Evolutionary conservation across 1,284 basidiomycete genomes (phyloP).

Genomic region (Bondarzewia mesenterica): DNA sequence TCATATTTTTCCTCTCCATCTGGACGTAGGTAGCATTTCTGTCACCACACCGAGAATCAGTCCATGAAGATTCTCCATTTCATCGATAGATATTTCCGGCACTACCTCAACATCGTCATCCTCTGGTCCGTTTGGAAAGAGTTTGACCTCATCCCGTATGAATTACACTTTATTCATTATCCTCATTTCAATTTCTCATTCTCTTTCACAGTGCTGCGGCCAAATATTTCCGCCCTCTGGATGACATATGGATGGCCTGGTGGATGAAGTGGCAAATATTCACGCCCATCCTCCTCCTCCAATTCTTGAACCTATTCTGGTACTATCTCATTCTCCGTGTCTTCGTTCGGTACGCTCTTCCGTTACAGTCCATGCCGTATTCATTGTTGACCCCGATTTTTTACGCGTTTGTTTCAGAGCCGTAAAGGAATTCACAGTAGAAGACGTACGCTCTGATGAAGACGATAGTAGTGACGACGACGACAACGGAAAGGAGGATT

Average conservation of each 20-base stretch:
- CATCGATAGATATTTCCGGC: slow-evolving; percentile 80
- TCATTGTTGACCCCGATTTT: background rate
- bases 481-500: slow-evolving; percentile 5
- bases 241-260: slow-evolving; percentile 63
- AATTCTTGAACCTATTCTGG: slow-evolving; percentile 88
- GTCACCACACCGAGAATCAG: slow-evolving; percentile 1
- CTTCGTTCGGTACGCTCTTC: slow-evolving; percentile 34
- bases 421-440: slow-evolving; percentile 24
- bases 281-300: slow-evolving; percentile 64
- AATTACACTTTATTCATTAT: background rate
- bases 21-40: slow-evolving; percentile 66
- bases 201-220: slow-evolving; percentile 39
- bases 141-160: slow-evolving; percentile 76
- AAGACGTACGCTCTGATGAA: slow-evolving; percentile 56
- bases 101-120: slow-evolving; percentile 86
- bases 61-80: background rate
- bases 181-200: background rate
- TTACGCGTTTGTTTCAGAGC: slow-evolving; percentile 9
- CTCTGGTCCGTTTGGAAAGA: slow-evolving; percentile 84
- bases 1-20: slow-evolving; percentile 60
- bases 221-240: slow-evolving; percentile 52
- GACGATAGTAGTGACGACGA: slow-evolving; percentile 47
- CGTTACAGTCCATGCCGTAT: background rate
- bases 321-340: slow-evolving; percentile 78
- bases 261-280: slow-evolving; percentile 88